phyloP scores from a whole-genome alignment of 768 basidiomycete genomes.

The Suillus luteus region DNA sequence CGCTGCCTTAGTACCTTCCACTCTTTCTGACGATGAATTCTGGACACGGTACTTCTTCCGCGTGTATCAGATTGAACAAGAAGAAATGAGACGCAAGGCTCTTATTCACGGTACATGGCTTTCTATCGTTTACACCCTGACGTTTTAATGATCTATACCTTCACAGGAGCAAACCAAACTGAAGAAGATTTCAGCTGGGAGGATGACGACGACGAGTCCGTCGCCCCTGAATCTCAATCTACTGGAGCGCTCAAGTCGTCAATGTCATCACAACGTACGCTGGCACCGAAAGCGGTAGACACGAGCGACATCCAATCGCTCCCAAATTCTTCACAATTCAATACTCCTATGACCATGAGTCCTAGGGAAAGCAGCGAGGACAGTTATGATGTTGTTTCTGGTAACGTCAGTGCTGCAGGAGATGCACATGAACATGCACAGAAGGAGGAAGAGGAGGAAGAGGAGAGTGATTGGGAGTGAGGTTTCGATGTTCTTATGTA shows the following conservation, averaged over 20 bases:
- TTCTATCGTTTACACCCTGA: neutral
- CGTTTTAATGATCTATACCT: constrained; percentile 11
- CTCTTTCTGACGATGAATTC: constrained; percentile 64
- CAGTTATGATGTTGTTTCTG: constrained; percentile 67
- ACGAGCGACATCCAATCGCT: constrained; percentile 24
- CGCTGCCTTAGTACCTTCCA: constrained; percentile 61
- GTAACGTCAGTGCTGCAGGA: constrained; percentile 48
- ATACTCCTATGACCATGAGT: constrained; percentile 40
- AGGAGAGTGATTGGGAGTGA: constrained; percentile 63
- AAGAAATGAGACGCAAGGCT: constrained; percentile 77
- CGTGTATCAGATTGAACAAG: constrained; percentile 73
- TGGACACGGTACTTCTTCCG: constrained; percentile 94
- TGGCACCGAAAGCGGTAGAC: constrained; percentile 24
- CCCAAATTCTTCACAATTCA: constrained; percentile 35
- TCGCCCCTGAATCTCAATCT: constrained; percentile 18
- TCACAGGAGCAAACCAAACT: constrained; percentile 57
- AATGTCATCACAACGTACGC: constrained; percentile 27
- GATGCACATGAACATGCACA: constrained; percentile 25
- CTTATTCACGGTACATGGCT: constrained; percentile 62
- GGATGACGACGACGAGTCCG: constrained; percentile 81
- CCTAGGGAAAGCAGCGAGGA: constrained; percentile 64
- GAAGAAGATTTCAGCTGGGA: constrained; percentile 96
- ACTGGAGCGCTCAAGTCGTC: constrained; percentile 16
- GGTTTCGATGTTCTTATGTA: neutral
- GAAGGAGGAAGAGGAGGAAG: constrained; percentile 35